Evolutionary conservation across 352 stramenopile species (phyloP), one percentile per base, ranked within the genome.

Genomic region (Halophytophthora batemanensis): DNA sequence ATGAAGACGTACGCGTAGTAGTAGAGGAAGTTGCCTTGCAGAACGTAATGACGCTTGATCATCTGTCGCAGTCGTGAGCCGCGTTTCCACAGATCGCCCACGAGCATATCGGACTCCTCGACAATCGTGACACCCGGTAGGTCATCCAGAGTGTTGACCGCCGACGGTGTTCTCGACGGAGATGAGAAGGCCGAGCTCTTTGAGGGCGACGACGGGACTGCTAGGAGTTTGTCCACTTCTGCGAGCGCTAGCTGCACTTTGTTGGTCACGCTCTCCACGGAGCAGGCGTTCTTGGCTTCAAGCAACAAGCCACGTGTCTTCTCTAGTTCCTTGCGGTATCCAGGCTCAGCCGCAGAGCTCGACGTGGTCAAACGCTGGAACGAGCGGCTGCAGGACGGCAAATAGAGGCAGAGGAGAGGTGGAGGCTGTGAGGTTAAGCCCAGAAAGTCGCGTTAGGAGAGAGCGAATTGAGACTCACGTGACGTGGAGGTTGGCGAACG

Each of bases 1-100:
- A 4, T 4, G 4, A 8, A 31, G 25, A 71, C 66, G 44, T 71
- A 90, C 74, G 78, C 66, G 52, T 93, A 94, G 53, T 90, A 93
- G 64, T 95, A 95, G 18, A 95, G 74, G 46, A 96, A 96, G 38
- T 90, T 93, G 56, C 84, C 85, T 53, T 94, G 82, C 14, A 96
- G 59, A 18, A 87, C 77, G 64, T 93, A 93, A 58, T 92, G 74
- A 29, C 81, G 75, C 59, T 87, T 90, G 64, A 86, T 92, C 82
- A 95, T 93, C 38, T 91, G 81, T 2, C 85, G 80, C n/a, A 95
- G 61, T 12, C 81, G 77, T 15, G 71, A 78, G 19, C 82, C 84
- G 3, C 80, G 82, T 44, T 94, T 94, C 77, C 76, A 92, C 7
- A 93, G 60, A 18, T 86, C 71, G 17, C 82, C 82, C 3, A 59